Conservation (phyloP, 148 eudicot genomes). For the Chenopodium album region DNA sequence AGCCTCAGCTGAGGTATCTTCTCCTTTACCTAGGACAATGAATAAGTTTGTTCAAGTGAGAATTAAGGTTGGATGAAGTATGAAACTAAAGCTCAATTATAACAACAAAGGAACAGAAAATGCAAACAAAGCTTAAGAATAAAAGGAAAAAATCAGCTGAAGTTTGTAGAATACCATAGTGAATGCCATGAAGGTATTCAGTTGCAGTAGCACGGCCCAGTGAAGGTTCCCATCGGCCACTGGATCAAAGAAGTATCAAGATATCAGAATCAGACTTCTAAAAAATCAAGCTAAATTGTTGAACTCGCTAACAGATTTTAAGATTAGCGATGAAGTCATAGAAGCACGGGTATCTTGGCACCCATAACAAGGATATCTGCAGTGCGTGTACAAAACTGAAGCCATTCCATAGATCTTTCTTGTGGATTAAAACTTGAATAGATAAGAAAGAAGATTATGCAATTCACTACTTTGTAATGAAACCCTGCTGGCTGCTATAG, state of each 20-base stretch:
- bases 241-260: slow-evolving; percentile 13
- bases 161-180: slow-evolving; percentile 53
- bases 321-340: not conserved
- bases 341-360: not conserved
- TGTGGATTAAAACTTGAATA: not conserved
- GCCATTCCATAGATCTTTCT: not conserved
- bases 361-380: not conserved
- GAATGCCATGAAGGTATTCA: slow-evolving; percentile 56
- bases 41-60: not conserved
- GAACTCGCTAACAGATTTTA: not conserved
- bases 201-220: slow-evolving; percentile 65
- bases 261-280: slow-evolving; percentile 15
- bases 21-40: slow-evolving; percentile 48
- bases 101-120: not conserved
- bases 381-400: not conserved
- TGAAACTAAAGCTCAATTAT: not conserved
- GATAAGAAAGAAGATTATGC: not conserved
- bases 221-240: slow-evolving; percentile 84
- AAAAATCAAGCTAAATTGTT: too few species aligned
- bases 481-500: not conserved
- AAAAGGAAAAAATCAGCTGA: slow-evolving; percentile 4
- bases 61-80: not conserved
- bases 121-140: not conserved
- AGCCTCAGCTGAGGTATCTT: slow-evolving; percentile 55
- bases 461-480: not conserved